Percentiles rank a stretch among this genome's conserved stretches.
Conservation (phyloP, 2,329 filamentous ascomycete species). For the Phialocephala sp. region DNA sequence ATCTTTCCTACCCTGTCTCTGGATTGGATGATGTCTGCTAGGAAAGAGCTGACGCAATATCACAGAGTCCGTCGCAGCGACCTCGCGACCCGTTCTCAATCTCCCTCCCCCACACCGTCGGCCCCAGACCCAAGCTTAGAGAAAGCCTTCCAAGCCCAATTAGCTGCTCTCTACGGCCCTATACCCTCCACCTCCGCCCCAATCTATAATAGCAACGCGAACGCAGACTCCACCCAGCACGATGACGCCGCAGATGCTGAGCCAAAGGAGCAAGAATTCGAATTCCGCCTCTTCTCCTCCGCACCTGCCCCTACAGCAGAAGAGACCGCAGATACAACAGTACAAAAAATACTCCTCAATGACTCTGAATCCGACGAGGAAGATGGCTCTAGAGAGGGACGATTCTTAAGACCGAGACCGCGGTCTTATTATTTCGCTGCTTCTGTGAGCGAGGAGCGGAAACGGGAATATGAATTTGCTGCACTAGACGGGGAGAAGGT, state of each 20-base stretch:
- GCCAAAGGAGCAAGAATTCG: conserved; percentile 51
- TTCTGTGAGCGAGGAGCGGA: conserved; percentile 46
- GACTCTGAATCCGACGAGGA: conserved; percentile 41
- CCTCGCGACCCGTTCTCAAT: conserved; percentile 43
- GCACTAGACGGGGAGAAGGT: conserved; percentile 61
- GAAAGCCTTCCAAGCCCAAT: conserved; percentile 29
- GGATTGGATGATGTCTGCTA: too few species aligned
- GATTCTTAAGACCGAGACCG: conserved; percentile 49
- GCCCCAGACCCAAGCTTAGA: conserved; percentile 40
- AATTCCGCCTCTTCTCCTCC: conserved; percentile 60
- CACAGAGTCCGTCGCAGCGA: conserved; percentile 60
- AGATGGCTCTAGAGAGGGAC: conserved; percentile 47
- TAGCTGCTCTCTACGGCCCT: conserved; percentile 37
- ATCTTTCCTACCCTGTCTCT: conserved; percentile 30
- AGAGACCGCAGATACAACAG: conserved; percentile 19
- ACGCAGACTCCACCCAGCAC: conserved; percentile 17
- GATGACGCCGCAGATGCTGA: conserved; percentile 35
- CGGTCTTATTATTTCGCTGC: conserved; percentile 55
- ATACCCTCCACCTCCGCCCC: conserved; percentile 5
- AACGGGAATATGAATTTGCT: conserved; percentile 49
- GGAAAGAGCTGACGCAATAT: conserved; percentile 16
- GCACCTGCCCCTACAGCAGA: neutral
- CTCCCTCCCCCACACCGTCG: conserved; percentile 28
- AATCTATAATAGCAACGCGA: neutral
- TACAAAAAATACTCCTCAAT: conserved; percentile 57